phyloP scores from a whole-genome alignment of 441 rosid genomes.

The Corymbia calophylla region DNA sequence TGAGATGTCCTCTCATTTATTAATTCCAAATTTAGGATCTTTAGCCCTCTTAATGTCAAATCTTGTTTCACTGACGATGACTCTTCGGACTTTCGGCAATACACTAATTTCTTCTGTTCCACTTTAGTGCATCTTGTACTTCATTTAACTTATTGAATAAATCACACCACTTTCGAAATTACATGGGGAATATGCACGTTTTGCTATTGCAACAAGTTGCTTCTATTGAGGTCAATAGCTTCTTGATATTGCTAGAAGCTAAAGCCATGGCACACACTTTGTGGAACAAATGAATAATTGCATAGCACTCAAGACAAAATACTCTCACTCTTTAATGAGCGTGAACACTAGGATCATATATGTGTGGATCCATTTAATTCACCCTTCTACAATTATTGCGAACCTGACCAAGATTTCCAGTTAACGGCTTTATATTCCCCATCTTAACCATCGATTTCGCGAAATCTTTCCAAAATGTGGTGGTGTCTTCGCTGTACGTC shows the following conservation, averaged over 20 bases:
- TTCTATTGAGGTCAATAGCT: neutral
- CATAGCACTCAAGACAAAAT: neutral
- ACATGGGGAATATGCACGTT: neutral
- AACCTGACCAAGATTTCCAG: conserved; percentile 32
- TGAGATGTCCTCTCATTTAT: neutral
- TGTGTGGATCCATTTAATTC: neutral
- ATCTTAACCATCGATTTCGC: conserved; percentile 40
- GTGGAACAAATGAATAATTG: neutral
- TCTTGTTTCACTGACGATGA: neutral
- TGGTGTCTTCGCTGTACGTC: conserved; percentile 8
- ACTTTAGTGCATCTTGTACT: neutral
- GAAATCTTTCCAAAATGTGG: conserved; percentile 25
- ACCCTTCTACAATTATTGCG: conserved; percentile 31
- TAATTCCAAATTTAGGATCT: neutral
- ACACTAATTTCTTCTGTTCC: neutral
- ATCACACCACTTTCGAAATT: neutral
- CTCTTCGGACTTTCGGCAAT: neutral
- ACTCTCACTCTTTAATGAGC: neutral
- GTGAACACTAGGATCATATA: neutral
- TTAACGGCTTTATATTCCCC: conserved; percentile 44
- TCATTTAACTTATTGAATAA: neutral
- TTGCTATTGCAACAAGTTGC: neutral
- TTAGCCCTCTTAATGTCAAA: neutral
- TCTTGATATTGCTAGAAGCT: neutral
- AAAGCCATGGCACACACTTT: neutral